Base-by-base conservation (phyloP, 805 yeast genomes). In the Candida suzukii region DNA sequence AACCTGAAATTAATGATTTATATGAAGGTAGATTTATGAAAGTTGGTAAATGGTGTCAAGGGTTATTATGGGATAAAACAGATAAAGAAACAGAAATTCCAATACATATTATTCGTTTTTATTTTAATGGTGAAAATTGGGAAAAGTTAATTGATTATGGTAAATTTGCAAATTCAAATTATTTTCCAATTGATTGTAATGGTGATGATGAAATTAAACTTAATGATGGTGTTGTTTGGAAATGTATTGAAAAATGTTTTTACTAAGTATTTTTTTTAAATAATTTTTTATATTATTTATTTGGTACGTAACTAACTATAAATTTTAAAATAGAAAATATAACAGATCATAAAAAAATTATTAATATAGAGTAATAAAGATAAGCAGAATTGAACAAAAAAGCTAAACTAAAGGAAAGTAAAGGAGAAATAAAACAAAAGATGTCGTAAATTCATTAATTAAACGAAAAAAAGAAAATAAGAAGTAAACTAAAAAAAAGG, bases 11-110 rank as follows among this genome's bases (percentile, higher is more conserved):
- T 5, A 39, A 46, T 3, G 55, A 46, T 0, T 45, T 42, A n/a
- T 60, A 45, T 38, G 56, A 64, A 22, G 83, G 82, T 1, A 61
- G 71, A 34, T 49, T 68, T n/a, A 61, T 76, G 6, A 53, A 62
- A 27, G 54, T 74, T 13, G 82, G 79, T 5, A 64, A 66, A 35
- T 76, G 79, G 78, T 51, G 61, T 3, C 79, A 75, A 53, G 82
- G 78, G 0, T 44, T 77, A 1, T 42, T 72, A 3, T 67, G 62
- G 62, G 50, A 54, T 37, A 58, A 49, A 32, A 10, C 26, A 50
- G 45, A 64, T 42, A 48, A 48, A 28, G 40, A 19, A 22, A 50
- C 44, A 6, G 49, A 46, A 4, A 28, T 31, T 10, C 60, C 59
- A n/a, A 48, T 56, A 10, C 42, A 50, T 6, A 46, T 49, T 16